Evolutionary conservation across 257 asterid genomes (phyloP).

Genomic region (Fraxinus excelsior): DNA sequence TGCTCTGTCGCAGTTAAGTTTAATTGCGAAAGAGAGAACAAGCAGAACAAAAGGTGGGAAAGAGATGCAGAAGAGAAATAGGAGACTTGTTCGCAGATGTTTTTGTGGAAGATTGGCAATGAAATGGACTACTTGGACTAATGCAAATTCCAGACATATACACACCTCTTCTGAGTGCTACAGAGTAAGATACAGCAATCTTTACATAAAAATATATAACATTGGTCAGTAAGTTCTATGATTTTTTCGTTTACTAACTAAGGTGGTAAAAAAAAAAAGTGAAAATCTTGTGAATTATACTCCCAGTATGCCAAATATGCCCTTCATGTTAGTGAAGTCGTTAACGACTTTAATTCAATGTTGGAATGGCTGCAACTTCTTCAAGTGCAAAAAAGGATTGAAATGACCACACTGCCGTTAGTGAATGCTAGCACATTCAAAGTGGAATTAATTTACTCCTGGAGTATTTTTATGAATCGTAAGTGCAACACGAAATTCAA

Average conservation of each 20-base stretch:
- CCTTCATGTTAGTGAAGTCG: neutral
- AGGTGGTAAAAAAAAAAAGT: neutral
- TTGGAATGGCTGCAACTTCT: neutral
- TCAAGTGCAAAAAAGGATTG: neutral
- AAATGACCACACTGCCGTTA: too few species aligned
- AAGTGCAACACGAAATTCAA: constrained; percentile 10
- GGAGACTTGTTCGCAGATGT: neutral
- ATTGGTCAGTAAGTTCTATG: neutral
- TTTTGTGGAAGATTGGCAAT: neutral
- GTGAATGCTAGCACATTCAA: neutral
- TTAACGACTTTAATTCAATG: neutral
- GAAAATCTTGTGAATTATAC: neutral
- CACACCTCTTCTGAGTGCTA: neutral
- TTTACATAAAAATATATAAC: neutral
- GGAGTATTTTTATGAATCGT: neutral
- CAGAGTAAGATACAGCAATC: neutral
- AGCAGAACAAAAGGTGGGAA: neutral
- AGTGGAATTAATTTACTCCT: neutral
- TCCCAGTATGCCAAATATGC: neutral
- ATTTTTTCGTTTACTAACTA: neutral
- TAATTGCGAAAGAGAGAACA: neutral
- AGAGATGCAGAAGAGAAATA: neutral
- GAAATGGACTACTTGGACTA: neutral
- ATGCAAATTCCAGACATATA: neutral
- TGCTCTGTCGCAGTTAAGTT: neutral